These are phyloP conservation scores for Talaromyces adpressus DNA, from an alignment of 495 filamentous ascomycete genomes.

Conservation along the genomic window DNA sequence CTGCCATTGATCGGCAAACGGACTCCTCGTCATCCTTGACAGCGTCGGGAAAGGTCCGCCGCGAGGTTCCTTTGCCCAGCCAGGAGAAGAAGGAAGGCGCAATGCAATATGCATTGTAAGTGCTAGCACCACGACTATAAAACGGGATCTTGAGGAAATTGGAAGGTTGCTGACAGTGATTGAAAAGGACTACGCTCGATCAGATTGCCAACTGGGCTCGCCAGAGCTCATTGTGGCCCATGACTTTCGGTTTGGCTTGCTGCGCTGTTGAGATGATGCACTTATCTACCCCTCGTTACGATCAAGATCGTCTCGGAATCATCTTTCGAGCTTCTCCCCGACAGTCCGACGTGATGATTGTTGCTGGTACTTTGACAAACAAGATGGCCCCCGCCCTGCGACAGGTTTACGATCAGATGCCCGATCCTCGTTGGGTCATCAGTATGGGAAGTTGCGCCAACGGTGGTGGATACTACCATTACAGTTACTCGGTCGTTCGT, in stretches of 20 bases:
- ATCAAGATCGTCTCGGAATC: conserved; percentile 92
- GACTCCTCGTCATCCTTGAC: conserved; percentile 31
- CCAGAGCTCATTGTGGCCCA: conserved; percentile 90
- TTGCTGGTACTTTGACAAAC: conserved; percentile 91
- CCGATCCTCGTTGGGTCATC: conserved; percentile 92
- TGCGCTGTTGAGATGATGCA: conserved; percentile 99
- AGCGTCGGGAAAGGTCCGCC: conserved; percentile 45
- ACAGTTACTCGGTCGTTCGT: conserved; percentile 86
- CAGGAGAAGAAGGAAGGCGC: conserved; percentile 92
- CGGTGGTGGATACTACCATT: conserved; percentile 95
- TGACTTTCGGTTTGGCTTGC: conserved; percentile 97
- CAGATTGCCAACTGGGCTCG: conserved; percentile 92
- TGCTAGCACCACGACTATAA: conserved; percentile 12
- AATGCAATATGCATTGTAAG: conserved; percentile 95
- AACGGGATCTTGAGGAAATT: neutral
- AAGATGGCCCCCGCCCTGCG: conserved; percentile 95
- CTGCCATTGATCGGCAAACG: conserved; percentile 38
- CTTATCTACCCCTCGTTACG: conserved; percentile 89
- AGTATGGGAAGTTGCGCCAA: conserved; percentile 92
- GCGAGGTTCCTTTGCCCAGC: conserved; percentile 80
- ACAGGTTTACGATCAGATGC: conserved; percentile 98
- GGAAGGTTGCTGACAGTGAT: conserved; percentile 5
- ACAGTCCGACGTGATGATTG: conserved; percentile 97
- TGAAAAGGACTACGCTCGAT: conserved; percentile 75
- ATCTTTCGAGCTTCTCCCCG: conserved; percentile 95